phyloP scores from a whole-genome alignment of 2,329 filamentous ascomycete genomes.

The Triangularia setosa region DNA sequence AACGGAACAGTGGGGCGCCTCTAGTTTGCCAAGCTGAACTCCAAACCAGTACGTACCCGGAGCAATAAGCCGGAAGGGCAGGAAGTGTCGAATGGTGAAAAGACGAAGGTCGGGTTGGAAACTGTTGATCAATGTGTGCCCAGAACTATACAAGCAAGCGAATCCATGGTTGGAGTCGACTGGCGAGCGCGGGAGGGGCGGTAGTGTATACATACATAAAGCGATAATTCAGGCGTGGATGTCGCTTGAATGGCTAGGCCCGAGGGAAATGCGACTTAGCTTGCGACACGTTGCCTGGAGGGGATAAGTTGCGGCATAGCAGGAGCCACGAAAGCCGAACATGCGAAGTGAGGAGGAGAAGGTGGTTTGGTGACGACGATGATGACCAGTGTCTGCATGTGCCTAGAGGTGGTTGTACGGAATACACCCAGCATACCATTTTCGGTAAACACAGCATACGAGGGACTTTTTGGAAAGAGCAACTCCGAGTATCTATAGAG shows the following conservation, averaged over 20 bases:
- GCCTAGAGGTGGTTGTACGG: neutral
- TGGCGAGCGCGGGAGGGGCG: neutral
- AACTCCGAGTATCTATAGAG: neutral
- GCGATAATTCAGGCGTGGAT: neutral
- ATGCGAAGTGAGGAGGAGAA: neutral
- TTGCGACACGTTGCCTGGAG: neutral
- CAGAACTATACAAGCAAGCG: neutral
- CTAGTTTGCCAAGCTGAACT: neutral
- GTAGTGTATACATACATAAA: neutral
- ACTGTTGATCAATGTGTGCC: neutral
- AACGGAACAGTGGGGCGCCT: constrained; percentile 13
- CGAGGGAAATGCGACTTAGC: neutral
- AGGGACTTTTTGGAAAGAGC: neutral
- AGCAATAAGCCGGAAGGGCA: neutral
- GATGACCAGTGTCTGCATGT: constrained; percentile 1
- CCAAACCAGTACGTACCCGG: neutral
- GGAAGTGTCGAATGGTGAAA: neutral
- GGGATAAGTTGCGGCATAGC: neutral
- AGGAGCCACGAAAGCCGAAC: neutral
- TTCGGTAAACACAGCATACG: neutral
- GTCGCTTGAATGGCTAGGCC: neutral
- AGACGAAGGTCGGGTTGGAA: neutral
- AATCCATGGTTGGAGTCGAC: neutral
- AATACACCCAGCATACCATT: neutral
- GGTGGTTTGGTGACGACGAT: neutral